phyloP scores from a whole-genome alignment of 139 green algal genomes.

The Zygnema circumcarinatum region DNA sequence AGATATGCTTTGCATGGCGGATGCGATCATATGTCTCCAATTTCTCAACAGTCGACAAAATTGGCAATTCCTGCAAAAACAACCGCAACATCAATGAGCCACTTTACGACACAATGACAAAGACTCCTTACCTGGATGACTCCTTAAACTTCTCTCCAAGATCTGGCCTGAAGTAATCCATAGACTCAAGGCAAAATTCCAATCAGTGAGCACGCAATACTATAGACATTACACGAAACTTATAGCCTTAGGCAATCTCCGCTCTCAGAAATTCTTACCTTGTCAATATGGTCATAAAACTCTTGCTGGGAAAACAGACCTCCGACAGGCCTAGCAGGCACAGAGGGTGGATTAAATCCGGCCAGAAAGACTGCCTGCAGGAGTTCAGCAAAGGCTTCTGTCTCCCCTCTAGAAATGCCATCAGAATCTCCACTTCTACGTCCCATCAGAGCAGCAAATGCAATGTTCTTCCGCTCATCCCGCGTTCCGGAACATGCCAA shows the following conservation, averaged over 20 bases:
- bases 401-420: slow-evolving; percentile 13
- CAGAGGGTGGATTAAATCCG: not conserved
- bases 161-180: not conserved
- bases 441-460: slow-evolving; percentile 41
- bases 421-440: not conserved
- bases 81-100: not conserved
- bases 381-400: slow-evolving; percentile 19
- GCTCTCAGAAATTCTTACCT: no score
- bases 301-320: slow-evolving; percentile 4
- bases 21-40: slow-evolving; percentile 39
- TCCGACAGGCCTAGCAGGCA: not conserved
- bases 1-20: slow-evolving; percentile 33
- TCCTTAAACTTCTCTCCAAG: not conserved
- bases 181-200: no score
- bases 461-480: slow-evolving; percentile 38
- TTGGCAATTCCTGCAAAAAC: slow-evolving; percentile 20
- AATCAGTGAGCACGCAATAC: no score
- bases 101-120: not conserved
- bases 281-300: not conserved
- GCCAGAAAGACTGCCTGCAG: slow-evolving; percentile 45
- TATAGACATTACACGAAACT: no score
- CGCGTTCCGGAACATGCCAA: slow-evolving; percentile 33
- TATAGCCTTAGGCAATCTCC: no score
- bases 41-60: slow-evolving; percentile 25
- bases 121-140: not conserved